Evolutionary conservation across 495 filamentous ascomycete genomes (phyloP), one percentile per base, ranked within the genome.

Genomic region (Xylaria telfairii): DNA sequence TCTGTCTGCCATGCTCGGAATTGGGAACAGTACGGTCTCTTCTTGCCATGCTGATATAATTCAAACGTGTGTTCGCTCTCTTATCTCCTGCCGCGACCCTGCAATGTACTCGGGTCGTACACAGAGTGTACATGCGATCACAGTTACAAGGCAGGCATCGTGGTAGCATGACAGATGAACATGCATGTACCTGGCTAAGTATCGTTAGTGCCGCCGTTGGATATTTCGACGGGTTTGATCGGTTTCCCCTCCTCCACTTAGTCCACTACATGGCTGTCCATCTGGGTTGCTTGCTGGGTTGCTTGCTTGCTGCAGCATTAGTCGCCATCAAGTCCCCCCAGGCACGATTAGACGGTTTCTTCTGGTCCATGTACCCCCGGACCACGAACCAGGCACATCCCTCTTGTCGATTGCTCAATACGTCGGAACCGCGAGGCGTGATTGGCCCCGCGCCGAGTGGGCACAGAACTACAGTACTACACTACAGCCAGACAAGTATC

Each of bases 271-370:
- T 74, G 71, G 71, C 51, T 69, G 70, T 75, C 70, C 63, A 63
- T 73, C 77, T 76, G 77, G 74, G 75, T 79, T 78, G 76, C 75
- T 79, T 77, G 74, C 77, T 76, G 77, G 74, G 75, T 79, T 78
- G 76, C 75, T 79, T 77, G 74, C 64, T 37, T 67, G 68, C 72
- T 86, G 87, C 85, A 86, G 41, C 19, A 13, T 68, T 34, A 87
- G 86, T 80, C 82, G 85, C 84, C 82, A 82, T 77, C 79, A n/a
- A 79, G 72, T 80, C 76, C 74, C 84, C 83, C 81, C 83, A 72
- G 75, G 78, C 77, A 77, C 75, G 74, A 72, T 69, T 76, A 73
- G 70, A 72, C 74, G 68, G 68, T 74, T 74, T 72, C 62, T 73
- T 71, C 73, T 66, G 56, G 70, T 67, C 67, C 26, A 69, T 59